Conservation (phyloP, 2,329 filamentous ascomycete species). For the Plectosphaerella cucumerina region DNA sequence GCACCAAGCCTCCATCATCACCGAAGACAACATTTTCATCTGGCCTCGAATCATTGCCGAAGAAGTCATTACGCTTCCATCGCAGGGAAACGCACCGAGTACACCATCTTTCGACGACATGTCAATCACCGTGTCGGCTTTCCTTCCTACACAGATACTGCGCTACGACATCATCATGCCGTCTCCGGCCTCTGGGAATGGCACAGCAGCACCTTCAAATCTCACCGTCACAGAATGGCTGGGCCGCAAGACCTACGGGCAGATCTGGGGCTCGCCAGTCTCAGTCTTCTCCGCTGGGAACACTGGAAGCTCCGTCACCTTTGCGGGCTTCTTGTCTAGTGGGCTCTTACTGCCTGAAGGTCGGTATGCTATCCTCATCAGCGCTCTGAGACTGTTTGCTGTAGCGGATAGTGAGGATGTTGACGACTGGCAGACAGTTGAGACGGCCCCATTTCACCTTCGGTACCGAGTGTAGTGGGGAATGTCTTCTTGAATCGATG, state of each 20-base stretch:
- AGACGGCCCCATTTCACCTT: not conserved
- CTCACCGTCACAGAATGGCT: not conserved
- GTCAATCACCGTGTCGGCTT: not conserved
- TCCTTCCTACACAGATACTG: not conserved
- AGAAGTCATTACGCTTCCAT: not conserved
- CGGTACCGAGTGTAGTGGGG: not conserved
- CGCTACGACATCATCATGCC: not conserved
- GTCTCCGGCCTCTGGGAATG: not conserved
- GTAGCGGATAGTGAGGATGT: not conserved
- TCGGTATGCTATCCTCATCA: not conserved
- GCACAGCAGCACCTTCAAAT: not conserved
- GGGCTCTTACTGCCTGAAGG: not conserved
- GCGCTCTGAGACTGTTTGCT: not conserved
- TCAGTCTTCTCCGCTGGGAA: not conserved
- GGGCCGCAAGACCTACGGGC: not conserved
- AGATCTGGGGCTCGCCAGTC: not conserved
- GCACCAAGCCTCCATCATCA: slow-evolving; percentile 28
- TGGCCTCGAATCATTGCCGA: slow-evolving; percentile 9
- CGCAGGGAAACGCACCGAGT: not conserved
- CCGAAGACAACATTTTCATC: slow-evolving; percentile 25
- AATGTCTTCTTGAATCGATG: no score
- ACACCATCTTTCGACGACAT: not conserved
- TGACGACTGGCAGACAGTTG: not conserved
- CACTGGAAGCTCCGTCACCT: not conserved
- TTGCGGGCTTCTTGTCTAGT: not conserved